A percentile compares a stretch with the other conserved stretches of the same genome.
phyloP scores from a whole-genome alignment of 2,329 filamentous ascomycete genomes.

The Calonectria honghensis region DNA sequence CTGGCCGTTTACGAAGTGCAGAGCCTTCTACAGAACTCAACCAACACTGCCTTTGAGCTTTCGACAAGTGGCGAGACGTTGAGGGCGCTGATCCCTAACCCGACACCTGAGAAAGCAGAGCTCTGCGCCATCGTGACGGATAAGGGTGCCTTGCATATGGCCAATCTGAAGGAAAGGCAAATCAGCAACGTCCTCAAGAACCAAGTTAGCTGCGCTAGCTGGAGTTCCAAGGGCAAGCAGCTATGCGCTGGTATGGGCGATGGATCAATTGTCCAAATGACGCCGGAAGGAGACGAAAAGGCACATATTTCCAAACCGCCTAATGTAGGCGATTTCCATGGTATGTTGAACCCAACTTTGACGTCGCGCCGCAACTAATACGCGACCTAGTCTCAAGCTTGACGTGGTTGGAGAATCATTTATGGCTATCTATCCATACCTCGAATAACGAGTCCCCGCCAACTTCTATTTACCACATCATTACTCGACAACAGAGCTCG shows the following conservation, averaged over 20 bases:
- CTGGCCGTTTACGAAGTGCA: slow-evolving; percentile 88
- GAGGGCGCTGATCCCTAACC: slow-evolving; percentile 86
- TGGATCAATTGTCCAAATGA: slow-evolving; percentile 88
- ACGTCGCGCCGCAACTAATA: not conserved
- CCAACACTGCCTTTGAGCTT: slow-evolving; percentile 83
- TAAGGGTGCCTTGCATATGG: slow-evolving; percentile 88
- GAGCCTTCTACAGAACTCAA: slow-evolving; percentile 78
- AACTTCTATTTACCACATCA: slow-evolving; percentile 85
- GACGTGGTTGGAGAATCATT: slow-evolving; percentile 90
- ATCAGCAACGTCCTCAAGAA: slow-evolving; percentile 80
- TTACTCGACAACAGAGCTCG: slow-evolving; percentile 77
- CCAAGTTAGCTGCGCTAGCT: slow-evolving; percentile 88
- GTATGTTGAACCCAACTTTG: slow-evolving; percentile 68
- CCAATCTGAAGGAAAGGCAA: slow-evolving; percentile 82
- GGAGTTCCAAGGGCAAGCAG: slow-evolving; percentile 96
- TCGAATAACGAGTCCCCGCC: slow-evolving; percentile 74
- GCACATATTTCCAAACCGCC: slow-evolving; percentile 87
- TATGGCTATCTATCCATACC: slow-evolving; percentile 90
- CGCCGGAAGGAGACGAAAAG: slow-evolving; percentile 85
- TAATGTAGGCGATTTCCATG: slow-evolving; percentile 78
- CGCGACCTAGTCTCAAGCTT: slow-evolving; percentile 81
- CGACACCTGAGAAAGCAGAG: slow-evolving; percentile 81
- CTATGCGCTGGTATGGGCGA: slow-evolving; percentile 89
- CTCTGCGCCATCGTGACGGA: slow-evolving; percentile 87
- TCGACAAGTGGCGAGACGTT: slow-evolving; percentile 84